Base-by-base conservation (phyloP, 176 grass and related monocot species). In the Rhynchospora pubera region DNA sequence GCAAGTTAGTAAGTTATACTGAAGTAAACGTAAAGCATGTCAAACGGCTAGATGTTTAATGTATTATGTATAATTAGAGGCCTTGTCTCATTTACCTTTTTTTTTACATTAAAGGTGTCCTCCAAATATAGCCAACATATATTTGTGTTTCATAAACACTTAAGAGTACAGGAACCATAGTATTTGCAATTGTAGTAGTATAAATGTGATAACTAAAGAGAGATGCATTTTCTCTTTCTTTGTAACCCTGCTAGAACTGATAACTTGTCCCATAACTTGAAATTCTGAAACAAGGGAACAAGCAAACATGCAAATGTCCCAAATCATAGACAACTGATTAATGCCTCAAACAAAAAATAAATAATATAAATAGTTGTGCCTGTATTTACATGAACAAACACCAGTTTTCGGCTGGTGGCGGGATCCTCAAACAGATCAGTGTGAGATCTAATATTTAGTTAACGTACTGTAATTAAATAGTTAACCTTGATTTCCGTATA, bases 261-360 rank as follows among this genome's bases (percentile, higher is more conserved):
- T n/a, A n/a, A 66, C 11, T 65, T 18, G 60, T 82, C 10, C 42
- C 43, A 32, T 82, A 66, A 82, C 61, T 66, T 24, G 19, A 32
- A 47, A 42, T 65, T 65, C 34, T 82, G 28, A 66, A 82, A 82
- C 43, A 81, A 44, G 79, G 43, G 79, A 81, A 81, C 59, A 82
- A 82, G 22, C 57, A 82, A 66, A 52, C 79, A 82, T 82, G 79
- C 57, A 6, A 50, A 65, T 82, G 60, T 64, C 42, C 4, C 26
- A 53, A 8, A 62, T 44, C 58, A 52, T 55, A 82, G 79, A 48
- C 59, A 52, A 66, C 59, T 64, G 16, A 82, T 65, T 82, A 79
- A 82, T 82, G 59, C 39, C 16, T 13, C 48, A 16, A 7, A 82
- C n/a, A 64, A 50, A 5, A n/a, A 45, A 74, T 51, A 74, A 50